phyloP scores from a whole-genome alignment of 371 early-diverging fungal species.

The Dichotomocladium elegans region DNA sequence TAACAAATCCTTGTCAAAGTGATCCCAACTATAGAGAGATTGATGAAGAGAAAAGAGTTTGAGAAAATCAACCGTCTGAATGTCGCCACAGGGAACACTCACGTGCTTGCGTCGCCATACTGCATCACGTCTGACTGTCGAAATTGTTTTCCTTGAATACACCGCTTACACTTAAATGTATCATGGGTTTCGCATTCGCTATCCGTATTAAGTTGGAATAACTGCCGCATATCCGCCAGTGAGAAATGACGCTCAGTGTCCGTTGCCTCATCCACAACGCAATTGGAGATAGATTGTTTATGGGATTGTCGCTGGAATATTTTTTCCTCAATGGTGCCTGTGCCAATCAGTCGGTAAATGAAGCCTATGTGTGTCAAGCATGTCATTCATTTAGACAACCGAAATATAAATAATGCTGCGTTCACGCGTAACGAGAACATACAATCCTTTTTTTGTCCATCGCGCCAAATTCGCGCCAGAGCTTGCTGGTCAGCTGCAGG shows the following conservation, averaged over 20 bases:
- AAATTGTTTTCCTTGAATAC: constrained; percentile 79
- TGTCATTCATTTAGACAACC: too few species aligned
- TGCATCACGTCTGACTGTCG: constrained; percentile 65
- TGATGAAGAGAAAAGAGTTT: too few species aligned
- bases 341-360: constrained; percentile 93
- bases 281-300: constrained; percentile 84
- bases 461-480: constrained; percentile 95
- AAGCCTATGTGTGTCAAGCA: too few species aligned
- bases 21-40: constrained; percentile 75
- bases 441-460: constrained; percentile 93
- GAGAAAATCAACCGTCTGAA: neutral
- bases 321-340: constrained; percentile 97
- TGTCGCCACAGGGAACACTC: constrained; percentile 7
- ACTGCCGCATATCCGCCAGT: constrained; percentile 79
- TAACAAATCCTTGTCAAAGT: constrained; percentile 67
- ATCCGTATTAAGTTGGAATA: constrained; percentile 76
- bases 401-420: neutral
- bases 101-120: constrained; percentile 69
- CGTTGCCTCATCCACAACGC: constrained; percentile 92
- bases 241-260: constrained; percentile 94
- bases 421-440: neutral
- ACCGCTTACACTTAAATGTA: constrained; percentile 90
- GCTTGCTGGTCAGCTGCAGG: constrained; percentile 84
- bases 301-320: constrained; percentile 94
- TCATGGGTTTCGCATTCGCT: constrained; percentile 93